Evolutionary conservation across 2,329 filamentous ascomycete genomes (phyloP).

Genomic region (Mycosphaerella arachidis): DNA sequence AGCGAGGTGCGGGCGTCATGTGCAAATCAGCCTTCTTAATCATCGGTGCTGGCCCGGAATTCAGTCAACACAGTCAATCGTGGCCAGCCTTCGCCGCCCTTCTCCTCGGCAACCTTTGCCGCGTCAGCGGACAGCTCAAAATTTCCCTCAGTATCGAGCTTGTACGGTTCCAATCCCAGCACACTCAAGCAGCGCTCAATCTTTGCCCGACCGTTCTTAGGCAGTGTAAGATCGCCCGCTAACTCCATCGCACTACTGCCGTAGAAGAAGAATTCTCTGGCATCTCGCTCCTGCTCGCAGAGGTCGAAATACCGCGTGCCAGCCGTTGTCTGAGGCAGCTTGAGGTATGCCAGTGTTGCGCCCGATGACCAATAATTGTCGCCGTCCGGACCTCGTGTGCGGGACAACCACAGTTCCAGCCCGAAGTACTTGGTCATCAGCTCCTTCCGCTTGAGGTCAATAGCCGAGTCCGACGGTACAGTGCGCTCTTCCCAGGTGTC

Average conservation of each 20-base stretch:
- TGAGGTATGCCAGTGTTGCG: background rate
- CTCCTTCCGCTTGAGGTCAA: background rate
- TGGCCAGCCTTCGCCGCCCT: background rate
- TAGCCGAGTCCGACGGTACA: background rate
- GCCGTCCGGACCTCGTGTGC: background rate
- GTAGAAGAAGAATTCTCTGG: background rate
- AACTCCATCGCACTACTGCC: background rate
- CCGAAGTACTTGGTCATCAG: conserved; percentile 9
- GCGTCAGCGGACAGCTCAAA: background rate
- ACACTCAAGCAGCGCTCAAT: background rate
- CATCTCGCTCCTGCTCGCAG: background rate
- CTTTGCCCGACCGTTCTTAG: background rate
- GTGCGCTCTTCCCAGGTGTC: background rate
- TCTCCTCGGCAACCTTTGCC: background rate
- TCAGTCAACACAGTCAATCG: background rate
- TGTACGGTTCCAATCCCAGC: background rate
- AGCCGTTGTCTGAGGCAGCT: background rate
- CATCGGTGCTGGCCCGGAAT: background rate
- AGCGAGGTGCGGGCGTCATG: no score
- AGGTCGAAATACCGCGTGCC: background rate
- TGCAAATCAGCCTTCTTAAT: background rate
- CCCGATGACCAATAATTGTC: background rate
- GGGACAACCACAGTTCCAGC: background rate
- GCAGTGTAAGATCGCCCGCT: background rate
- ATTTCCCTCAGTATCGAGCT: background rate